A percentile compares a stretch with the other conserved stretches of the same genome.
Evolutionary conservation across 805 yeast genomes (phyloP).

Genomic region (Lachancea mirantina): DNA sequence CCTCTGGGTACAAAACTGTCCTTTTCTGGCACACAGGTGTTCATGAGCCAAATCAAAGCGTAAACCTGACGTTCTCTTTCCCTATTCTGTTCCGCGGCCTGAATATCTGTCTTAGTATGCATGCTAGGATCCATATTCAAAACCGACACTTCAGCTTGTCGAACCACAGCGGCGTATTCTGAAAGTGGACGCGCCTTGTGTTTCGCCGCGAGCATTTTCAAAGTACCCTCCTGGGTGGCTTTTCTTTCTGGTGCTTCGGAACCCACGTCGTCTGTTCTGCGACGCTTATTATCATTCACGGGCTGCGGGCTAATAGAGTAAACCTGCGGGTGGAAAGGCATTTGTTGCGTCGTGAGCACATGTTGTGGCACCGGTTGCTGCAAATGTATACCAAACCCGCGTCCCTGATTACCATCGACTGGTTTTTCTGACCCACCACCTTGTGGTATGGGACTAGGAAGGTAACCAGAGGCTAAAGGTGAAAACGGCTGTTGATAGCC

Average conservation of each 20-base stretch:
- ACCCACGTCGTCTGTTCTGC: constrained; percentile 2
- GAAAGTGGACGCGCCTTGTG: constrained; percentile 33
- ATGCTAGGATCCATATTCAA: constrained; percentile 27
- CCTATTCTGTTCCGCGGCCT: constrained; percentile 31
- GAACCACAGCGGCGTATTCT: constrained; percentile 40
- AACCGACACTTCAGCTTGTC: constrained; percentile 34
- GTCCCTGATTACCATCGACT: constrained; percentile 5
- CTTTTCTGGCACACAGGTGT: constrained; percentile 46
- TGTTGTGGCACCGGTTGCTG: constrained; percentile 6
- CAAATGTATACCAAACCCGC: no score
- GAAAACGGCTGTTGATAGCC: constrained; percentile 3
- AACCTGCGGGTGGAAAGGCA: constrained; percentile 2
- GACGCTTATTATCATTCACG: no score
- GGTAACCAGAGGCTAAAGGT: constrained; percentile 7
- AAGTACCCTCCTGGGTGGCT: constrained; percentile 24
- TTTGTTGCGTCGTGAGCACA: constrained; percentile 3
- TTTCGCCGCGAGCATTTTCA: constrained; percentile 26
- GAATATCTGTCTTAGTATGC: constrained; percentile 24
- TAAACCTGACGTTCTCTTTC: constrained; percentile 69
- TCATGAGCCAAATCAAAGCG: constrained; percentile 75
- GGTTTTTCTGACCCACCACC: constrained; percentile 4
- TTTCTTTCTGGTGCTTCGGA: constrained; percentile 6
- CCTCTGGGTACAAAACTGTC: constrained; percentile 57
- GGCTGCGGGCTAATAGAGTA: constrained; percentile 1
- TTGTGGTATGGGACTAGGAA: constrained; percentile 9